Base-by-base conservation (phyloP, 495 filamentous ascomycete species). In the Pseudomonodictys pantanalensis region DNA sequence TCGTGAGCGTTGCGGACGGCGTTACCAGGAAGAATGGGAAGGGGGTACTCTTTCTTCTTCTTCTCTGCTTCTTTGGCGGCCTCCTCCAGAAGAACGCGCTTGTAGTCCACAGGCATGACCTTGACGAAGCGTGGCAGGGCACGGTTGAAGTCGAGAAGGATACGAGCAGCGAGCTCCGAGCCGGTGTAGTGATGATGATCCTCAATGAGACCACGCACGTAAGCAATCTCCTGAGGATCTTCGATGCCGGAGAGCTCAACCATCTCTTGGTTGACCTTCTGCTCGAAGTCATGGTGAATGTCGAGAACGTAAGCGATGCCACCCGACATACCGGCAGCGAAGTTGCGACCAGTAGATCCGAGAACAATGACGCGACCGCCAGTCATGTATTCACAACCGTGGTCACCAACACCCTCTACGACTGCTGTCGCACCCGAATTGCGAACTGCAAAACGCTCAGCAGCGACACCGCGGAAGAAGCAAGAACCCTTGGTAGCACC, bases 331-430 rank as follows among this genome's bases (percentile, higher is more conserved):
- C 93, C 93, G 56, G 93, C 93, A 68, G 95, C 93, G 68, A 99
- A 99, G 81, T 99, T 99, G 62, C 93, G 93, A n/a, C 93, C 93
- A 68, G 90, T 96, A 68, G 86, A 83, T 56, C 93, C 93, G 43
- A 99, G 80, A 59, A 95, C 79, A 56, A 99, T 77, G 33, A 97
- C 84, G 71, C 95, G 90, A 69, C 93, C 93, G 69, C 93, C 93
- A 58, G 93, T 98, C 93, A 99, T 99, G 82, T 99, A 99, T 78
- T 99, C 93, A 71, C 92, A 97, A 45, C 92, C 91, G 71, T 99
- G 93, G 72, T 99, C 93, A 79, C 93, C 93, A 52, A 96, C 85
- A 75, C 95, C 93, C 76, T 99, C 93, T 63, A 97, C 92, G 62
- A 99, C 89, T 28, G 95, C 93, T 26, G 87, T 97, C 41, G 89